Percentiles rank a stretch among this genome's conserved stretches.
Evolutionary conservation across 306 rosid genomes (phyloP).

Genomic region (Fragaria nilgerrensis): DNA sequence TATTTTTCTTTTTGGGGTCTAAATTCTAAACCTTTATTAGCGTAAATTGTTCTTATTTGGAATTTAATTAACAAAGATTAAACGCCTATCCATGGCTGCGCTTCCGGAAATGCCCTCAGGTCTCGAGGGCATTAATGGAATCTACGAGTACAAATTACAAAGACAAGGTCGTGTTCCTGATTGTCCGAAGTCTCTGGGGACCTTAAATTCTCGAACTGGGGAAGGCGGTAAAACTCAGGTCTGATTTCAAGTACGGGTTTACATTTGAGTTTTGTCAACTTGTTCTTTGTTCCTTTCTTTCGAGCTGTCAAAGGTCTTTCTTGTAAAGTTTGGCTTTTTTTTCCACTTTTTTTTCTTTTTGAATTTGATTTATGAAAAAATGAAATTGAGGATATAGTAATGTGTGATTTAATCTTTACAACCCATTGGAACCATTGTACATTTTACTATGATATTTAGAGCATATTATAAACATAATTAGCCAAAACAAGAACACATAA

Average conservation of each 20-base stretch:
- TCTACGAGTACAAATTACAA: slow-evolving; percentile 16
- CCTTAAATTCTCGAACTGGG: slow-evolving; percentile 25
- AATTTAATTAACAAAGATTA: slow-evolving; percentile 23
- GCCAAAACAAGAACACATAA: background rate
- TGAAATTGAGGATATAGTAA: background rate
- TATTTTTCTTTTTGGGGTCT: background rate
- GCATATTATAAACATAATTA: background rate
- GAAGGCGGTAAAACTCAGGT: slow-evolving; percentile 38
- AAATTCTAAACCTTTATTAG: background rate
- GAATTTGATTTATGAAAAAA: background rate
- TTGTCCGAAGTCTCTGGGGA: slow-evolving; percentile 16
- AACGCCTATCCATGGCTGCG: slow-evolving; percentile 12
- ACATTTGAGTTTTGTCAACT: slow-evolving; percentile 1
- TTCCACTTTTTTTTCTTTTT: background rate
- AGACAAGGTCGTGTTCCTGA: slow-evolving; percentile 12
- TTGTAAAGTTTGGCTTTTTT: background rate
- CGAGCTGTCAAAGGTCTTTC: background rate
- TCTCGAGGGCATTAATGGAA: slow-evolving; percentile 28
- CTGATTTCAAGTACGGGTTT: background rate
- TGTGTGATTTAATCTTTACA: background rate
- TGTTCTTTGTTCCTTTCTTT: background rate
- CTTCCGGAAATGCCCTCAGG: slow-evolving; percentile 31
- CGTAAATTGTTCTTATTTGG: slow-evolving; percentile 24
- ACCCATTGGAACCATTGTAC: background rate
- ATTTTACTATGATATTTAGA: background rate